phyloP scores from a whole-genome alignment of 2,329 filamentous ascomycete species.

The Cordyceps fumosorosea region DNA sequence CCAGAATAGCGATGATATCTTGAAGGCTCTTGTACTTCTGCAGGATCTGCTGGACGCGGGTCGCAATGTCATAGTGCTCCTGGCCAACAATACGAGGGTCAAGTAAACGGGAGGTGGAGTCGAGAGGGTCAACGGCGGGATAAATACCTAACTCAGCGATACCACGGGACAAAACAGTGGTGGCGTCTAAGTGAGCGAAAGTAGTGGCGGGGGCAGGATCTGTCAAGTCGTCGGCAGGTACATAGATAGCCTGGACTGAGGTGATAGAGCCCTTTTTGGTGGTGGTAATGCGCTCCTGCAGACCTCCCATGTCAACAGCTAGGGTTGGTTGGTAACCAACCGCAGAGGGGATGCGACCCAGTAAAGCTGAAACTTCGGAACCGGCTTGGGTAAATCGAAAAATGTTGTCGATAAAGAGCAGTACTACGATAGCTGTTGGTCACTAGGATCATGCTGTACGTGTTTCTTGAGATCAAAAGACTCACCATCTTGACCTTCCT shows the following conservation, averaged over 20 bases:
- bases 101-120: conserved; percentile 99
- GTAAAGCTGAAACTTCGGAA: conserved; percentile 98
- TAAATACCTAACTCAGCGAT: conserved; percentile 99
- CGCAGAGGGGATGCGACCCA: conserved; percentile 99
- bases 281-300: conserved; percentile 99
- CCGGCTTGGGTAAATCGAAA: conserved; percentile 99
- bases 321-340: conserved; percentile 99
- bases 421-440: conserved; percentile 42
- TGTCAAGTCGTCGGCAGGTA: conserved; percentile 99
- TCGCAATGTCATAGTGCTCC: conserved; percentile 94
- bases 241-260: conserved; percentile 99
- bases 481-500: conserved; percentile 66
- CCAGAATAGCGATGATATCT: conserved; percentile 99
- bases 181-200: conserved; percentile 99
- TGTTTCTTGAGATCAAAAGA: no score
- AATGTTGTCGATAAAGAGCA: conserved; percentile 99
- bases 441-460: no score
- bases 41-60: conserved; percentile 96
- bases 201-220: conserved; percentile 98
- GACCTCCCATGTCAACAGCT: conserved; percentile 96
- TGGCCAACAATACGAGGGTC: conserved; percentile 97
- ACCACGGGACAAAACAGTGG: conserved; percentile 99
- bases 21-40: conserved; percentile 99
- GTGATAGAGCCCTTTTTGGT: conserved; percentile 99
- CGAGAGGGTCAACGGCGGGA: conserved; percentile 98